These are phyloP conservation scores for Arctium minus DNA, from an alignment of 129 eudicot genomes.

Conservation along the genomic window DNA sequence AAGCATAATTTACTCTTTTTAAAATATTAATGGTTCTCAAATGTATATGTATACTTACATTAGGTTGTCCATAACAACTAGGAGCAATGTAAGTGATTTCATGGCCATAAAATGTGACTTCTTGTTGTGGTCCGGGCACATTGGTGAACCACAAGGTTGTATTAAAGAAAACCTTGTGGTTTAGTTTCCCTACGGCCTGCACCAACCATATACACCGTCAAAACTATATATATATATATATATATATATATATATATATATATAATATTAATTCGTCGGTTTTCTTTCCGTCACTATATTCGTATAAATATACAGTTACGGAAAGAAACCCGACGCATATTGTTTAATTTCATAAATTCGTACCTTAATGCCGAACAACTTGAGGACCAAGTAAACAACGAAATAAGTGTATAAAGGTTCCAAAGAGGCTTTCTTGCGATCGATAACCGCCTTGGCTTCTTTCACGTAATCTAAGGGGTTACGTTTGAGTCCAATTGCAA, in stretches of 20 bases:
- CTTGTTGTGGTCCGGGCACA: conserved; percentile 47
- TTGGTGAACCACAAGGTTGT: conserved; percentile 50
- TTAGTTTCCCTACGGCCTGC: conserved; percentile 48
- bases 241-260: too few relatives aligned
- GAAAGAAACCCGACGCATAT: neutral
- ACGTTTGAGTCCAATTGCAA: conserved; percentile 21
- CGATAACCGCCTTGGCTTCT: conserved; percentile 44
- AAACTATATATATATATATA: neutral
- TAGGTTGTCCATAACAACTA: conserved; percentile 51
- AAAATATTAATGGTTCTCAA: neutral
- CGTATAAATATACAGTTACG: neutral
- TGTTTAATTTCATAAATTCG: neutral
- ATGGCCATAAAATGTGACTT: conserved; percentile 45
- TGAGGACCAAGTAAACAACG: conserved; percentile 29
- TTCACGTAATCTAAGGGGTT: conserved; percentile 43
- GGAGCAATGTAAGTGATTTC: conserved; percentile 38
- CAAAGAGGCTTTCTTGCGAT: conserved; percentile 41
- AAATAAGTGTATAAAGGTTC: conserved; percentile 38
- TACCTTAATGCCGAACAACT: conserved; percentile 51
- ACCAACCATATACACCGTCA: neutral
- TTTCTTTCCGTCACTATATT: neutral
- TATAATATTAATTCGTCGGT: neutral
- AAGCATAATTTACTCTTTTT: too few relatives aligned
- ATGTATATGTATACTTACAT: conserved; percentile 25
- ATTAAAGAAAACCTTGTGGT: conserved; percentile 34